Base-by-base conservation (phyloP, 305 asterid genomes). In the Fraxinus ornus region DNA sequence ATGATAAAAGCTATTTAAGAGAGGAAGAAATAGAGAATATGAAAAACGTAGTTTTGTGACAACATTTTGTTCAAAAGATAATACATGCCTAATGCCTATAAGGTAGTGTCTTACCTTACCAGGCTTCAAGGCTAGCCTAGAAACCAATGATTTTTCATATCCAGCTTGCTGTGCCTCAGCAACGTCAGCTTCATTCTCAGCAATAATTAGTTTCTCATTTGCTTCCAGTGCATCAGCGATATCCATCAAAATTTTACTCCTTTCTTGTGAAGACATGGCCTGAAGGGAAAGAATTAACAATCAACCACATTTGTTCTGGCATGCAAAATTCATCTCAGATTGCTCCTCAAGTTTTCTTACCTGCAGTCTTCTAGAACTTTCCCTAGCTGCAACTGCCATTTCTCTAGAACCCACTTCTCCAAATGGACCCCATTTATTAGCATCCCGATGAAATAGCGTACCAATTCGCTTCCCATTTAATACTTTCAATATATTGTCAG, bases 221-320 rank as follows among this genome's bases (percentile, higher is more conserved):
- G 91, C 94, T 90, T 92, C 98, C 85, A 97, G 88, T 26, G 99
- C 97, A 90, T 91, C 92, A 55, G 99, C 99, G 55, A 97, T 89
- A 86, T 93, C 93, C 76, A 87, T 86, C 92, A 97, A 89, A 86
- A 97, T 90, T 85, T 95, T 92, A 84, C 95, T 87, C 88, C 98
- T 93, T 80, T 94, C 99, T 79, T 91, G 85, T 8, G 98, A 92
- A 83, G 99, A 84, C 90, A 97, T 13, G 55, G 91, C 93, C 97
- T 94, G 88, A 78, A 86, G 33, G 79, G 77, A 80, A 84, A 82
- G 75, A 77, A 57, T 8, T 64, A 47, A 77, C 77, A 84, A 72
- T 78, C 68, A 21, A 77, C 72, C 12, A 9, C 68, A 26, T 21
- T 55, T 36, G 41, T 82, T 87, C 44, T 79, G 71, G 21, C 24